A percentile compares a stretch with the other conserved stretches of the same genome.
These are phyloP conservation scores for Tympanopsis confertula DNA, from an alignment of 2,329 filamentous ascomycete genomes.

Conservation along the genomic window DNA sequence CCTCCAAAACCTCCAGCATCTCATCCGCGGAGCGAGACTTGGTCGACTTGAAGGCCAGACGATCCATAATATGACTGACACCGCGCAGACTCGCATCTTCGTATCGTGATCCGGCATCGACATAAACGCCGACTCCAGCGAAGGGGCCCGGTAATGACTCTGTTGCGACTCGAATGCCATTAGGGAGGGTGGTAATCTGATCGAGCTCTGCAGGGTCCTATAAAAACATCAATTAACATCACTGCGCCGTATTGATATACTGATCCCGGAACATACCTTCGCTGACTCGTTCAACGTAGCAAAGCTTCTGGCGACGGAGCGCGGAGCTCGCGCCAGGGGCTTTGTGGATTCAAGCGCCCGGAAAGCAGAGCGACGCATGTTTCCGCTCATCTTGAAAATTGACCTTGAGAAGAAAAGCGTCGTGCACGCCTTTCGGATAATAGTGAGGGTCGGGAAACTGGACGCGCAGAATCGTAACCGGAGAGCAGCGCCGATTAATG, in stretches of 20 bases:
- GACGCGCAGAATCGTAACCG: too few relatives aligned
- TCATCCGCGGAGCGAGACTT: slow-evolving; percentile 61
- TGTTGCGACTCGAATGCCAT: slow-evolving; percentile 87
- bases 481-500: too few relatives aligned
- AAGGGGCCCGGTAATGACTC: slow-evolving; percentile 92
- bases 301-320: neutral
- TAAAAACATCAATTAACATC: slow-evolving; percentile 7
- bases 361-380: neutral
- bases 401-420: too few relatives aligned
- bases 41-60: slow-evolving; percentile 88
- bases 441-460: too few relatives aligned
- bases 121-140: slow-evolving; percentile 86
- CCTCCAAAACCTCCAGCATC: slow-evolving; percentile 80
- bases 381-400: too few relatives aligned
- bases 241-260: neutral
- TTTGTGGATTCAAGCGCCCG: neutral
- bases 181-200: slow-evolving; percentile 74
- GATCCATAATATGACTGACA: slow-evolving; percentile 91
- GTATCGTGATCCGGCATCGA: slow-evolving; percentile 89
- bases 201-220: slow-evolving; percentile 81
- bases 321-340: neutral
- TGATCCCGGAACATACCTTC: too few relatives aligned
- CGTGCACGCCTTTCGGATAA: too few relatives aligned
- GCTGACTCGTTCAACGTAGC: neutral
- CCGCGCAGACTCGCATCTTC: slow-evolving; percentile 77